Base-by-base conservation (phyloP, 305 asterid genomes). In the Fraxinus ornus region DNA sequence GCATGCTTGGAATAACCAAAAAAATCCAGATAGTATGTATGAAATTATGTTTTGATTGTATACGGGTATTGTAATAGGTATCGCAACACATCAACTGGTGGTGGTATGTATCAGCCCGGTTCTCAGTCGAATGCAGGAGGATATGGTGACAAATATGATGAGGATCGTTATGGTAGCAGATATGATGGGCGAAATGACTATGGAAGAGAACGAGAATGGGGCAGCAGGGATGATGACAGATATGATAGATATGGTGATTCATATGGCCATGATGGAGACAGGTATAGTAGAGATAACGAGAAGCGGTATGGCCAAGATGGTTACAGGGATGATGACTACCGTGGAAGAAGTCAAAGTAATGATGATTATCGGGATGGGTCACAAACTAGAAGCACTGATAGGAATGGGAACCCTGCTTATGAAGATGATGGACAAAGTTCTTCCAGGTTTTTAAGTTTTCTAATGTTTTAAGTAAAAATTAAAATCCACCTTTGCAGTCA, bases 351-450 rank as follows among this genome's bases (percentile, higher is more conserved):
- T 88, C 93, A 37, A 78, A 89, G 82, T 68, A 41, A 41, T 55
- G 66, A 55, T 78, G 93, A 87, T 76, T 85, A 91, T 86, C 90
- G 80, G 78, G 83, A 88, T 86, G 93, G 90, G 26, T 87, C 95
- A 78, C 92, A 97, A 89, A 89, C 97, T 88, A 92, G 92, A 88
- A 92, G 96, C 89, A 90, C 93, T 83, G 97, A 93, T 76, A 88
- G 80, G 79, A 93, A 91, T 78, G 84, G 88, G 79, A 90, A 87
- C 76, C 88, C 83, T 82, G 86, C 88, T 80, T 88, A 84, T 87
- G 99, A 92, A 81, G 94, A 93, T 83, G 98, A 96, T 87, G 93
- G 92, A 68, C 99, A 92, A 82, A 88, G 93, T 81, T 89, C 97
- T 82, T 90, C 94, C 80, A 93, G 99, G 99, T 96, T 79, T 85